Base-by-base conservation (phyloP, 306 rosid genomes). In the cucumber (Cucumis sativus) region DNA sequence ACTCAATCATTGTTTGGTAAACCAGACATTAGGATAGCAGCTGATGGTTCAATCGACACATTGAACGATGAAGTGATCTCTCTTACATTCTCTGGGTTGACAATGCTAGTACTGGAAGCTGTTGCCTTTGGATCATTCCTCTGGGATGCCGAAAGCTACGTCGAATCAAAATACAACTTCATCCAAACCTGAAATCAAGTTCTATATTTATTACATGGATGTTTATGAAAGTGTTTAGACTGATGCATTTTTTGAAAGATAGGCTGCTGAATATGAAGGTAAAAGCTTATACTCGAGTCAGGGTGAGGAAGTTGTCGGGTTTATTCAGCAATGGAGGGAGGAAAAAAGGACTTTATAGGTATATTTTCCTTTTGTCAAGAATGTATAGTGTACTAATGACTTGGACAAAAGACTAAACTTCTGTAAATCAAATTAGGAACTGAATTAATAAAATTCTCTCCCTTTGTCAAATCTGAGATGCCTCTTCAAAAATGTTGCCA, bases 1-100 rank as follows among this genome's bases (percentile, higher is more conserved):
- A 95, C 97, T 60, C 99, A 95, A 63, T 93, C 97, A 8, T 78
- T 95, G 59, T 92, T 95, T 73, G 97, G 97, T 58, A 90, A 70
- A 84, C 99, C 97, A 10, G 97, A 95, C 69, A 83, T 92, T 35
- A 83, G 80, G 61, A 63, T 95, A 15, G 73, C 88, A 0, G 87
- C 72, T 0, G 97, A 94, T 80, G 99, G 99, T 77, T 89, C 92
- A 54, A 80, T 95, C 21, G 89, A 90, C 62, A 80, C 88, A 11
- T 37, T 86, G 28, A 90, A 88, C 54, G 97, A 95, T 83, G 95
- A 84, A 83, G 57, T 87, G 78, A 79, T 95, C 81, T 45, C 92
- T 20, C 59, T 92, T 45, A 80, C 92, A 25, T 88, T 89, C 84
- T 79, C 88, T 0, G 97, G 97, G 45, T 74, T 95, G 85, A 87